Evolutionary conservation across 106 monocot genomes (phyloP).

Genomic region (Dendrobium huoshanense): DNA sequence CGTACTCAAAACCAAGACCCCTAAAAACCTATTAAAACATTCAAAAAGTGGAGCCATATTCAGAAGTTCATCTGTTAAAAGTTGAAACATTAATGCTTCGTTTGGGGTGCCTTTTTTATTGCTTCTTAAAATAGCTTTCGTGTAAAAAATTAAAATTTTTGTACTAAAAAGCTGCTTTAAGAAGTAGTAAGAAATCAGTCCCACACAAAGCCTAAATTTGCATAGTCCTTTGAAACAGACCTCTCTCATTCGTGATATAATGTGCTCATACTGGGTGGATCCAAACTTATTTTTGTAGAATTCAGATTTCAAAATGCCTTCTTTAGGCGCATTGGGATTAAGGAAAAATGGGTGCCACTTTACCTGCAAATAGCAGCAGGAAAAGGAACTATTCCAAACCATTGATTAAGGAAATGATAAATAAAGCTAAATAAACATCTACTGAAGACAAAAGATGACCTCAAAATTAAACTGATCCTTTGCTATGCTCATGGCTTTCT

Average conservation of each 20-base stretch:
- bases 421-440: neutral
- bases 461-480: slow-evolving; percentile 79
- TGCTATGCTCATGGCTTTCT: slow-evolving; percentile 70
- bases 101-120: too few relatives aligned
- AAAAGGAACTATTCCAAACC: neutral
- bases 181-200: too few relatives aligned
- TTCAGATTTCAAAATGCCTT: slow-evolving; percentile 63
- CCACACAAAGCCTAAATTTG: neutral
- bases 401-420: neutral
- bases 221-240: slow-evolving; percentile 17
- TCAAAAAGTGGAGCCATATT: neutral
- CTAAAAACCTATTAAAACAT: slow-evolving; percentile 46
- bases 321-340: slow-evolving; percentile 73
- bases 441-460: slow-evolving; percentile 25
- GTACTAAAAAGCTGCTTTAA: too few relatives aligned
- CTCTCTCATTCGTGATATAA: slow-evolving; percentile 60
- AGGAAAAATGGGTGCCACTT: slow-evolving; percentile 89
- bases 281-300: slow-evolving; percentile 71
- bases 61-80: neutral
- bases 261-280: slow-evolving; percentile 33
- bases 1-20: slow-evolving; percentile 68
- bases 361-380: slow-evolving; percentile 36
- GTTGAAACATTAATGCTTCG: neutral
- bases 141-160: too few relatives aligned
- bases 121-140: too few relatives aligned